These are phyloP conservation scores for Euphorbia celastroides DNA, from an alignment of 441 rosid genomes.

Conservation along the genomic window DNA sequence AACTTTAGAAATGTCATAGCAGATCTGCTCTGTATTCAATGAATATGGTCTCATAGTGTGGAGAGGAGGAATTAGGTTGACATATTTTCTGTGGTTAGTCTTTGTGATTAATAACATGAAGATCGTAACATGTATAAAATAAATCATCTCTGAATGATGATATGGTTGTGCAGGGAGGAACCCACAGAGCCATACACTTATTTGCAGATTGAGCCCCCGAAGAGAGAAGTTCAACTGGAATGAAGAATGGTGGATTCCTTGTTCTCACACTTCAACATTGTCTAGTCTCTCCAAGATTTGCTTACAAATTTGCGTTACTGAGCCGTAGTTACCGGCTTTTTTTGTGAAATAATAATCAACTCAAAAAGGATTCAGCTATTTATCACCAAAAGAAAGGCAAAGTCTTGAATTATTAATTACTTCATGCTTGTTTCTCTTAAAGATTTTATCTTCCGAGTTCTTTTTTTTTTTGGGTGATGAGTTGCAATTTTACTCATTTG, in stretches of 20 bases:
- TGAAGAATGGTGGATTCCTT: constrained; percentile 16
- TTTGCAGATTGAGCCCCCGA: constrained; percentile 79
- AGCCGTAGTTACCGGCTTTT: not conserved
- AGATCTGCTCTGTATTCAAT: not conserved
- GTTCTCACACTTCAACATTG: not conserved
- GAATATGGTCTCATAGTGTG: not conserved
- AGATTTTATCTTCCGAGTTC: too few species aligned
- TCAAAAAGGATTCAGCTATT: not conserved
- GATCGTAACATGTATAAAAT: not conserved
- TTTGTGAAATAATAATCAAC: not conserved
- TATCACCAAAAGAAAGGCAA: not conserved
- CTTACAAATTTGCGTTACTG: not conserved
- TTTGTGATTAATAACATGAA: not conserved
- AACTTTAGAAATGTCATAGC: not conserved
- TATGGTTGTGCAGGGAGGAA: constrained; percentile 64
- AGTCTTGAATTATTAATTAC: not conserved
- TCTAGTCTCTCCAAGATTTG: not conserved
- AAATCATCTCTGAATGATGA: not conserved
- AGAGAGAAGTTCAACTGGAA: constrained; percentile 61
- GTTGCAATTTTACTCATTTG: too few species aligned
- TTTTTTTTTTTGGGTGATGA: too few species aligned
- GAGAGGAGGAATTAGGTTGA: not conserved
- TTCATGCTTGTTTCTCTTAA: not conserved
- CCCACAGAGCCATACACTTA: constrained; percentile 79
- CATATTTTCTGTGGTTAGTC: not conserved